Conservation (phyloP, 441 rosid genomes). For the Brassica hybrid region DNA sequence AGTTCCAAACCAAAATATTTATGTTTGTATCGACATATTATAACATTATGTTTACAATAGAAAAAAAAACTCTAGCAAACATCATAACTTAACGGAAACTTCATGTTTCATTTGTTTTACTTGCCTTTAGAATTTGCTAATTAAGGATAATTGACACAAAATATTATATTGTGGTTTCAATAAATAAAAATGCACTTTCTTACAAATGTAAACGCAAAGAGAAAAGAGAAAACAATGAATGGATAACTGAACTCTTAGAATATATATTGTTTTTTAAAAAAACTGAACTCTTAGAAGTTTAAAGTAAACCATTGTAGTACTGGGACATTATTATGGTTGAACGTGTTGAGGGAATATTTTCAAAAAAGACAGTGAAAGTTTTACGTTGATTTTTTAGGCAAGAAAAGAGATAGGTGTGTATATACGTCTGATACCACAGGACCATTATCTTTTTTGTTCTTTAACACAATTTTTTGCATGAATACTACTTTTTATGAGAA, state of each 20-base stretch:
- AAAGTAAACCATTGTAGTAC: background rate
- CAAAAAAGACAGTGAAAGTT: conserved; percentile 17
- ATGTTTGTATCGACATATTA: background rate
- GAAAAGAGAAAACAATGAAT: background rate
- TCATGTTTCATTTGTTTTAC: background rate
- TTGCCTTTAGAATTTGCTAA: background rate
- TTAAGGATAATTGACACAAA: background rate
- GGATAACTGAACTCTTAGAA: background rate
- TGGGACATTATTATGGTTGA: background rate
- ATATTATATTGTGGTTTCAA: background rate
- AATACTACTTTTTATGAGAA: conserved; percentile 21
- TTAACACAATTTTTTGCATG: conserved; percentile 21
- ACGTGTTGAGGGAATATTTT: conserved; percentile 14
- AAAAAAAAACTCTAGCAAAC: background rate
- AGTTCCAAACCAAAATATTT: background rate
- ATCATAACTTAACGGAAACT: background rate
- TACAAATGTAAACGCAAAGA: background rate
- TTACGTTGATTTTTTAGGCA: conserved; percentile 8
- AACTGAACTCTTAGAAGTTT: background rate
- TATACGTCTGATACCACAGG: conserved; percentile 41
- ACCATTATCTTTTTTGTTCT: conserved; percentile 31
- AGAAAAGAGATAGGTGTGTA: conserved; percentile 34
- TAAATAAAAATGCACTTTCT: background rate
- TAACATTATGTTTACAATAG: background rate
- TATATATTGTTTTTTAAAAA: too few relatives aligned